phyloP scores from a whole-genome alignment of 2,329 filamentous ascomycete species.

The Xenoacremonium recifei region DNA sequence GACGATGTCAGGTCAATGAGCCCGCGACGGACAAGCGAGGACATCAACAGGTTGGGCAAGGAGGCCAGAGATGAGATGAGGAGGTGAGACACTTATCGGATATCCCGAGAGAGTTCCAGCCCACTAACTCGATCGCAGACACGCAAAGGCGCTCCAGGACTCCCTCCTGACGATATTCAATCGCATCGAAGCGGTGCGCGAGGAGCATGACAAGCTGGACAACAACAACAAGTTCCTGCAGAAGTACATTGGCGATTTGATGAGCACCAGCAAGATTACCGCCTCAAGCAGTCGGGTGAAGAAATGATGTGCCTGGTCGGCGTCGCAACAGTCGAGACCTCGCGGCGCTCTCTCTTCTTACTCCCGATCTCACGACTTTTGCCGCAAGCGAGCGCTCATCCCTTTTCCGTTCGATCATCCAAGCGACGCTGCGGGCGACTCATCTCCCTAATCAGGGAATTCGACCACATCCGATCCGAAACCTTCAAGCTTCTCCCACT shows the following conservation, averaged over 20 bases:
- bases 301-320: too few relatives aligned
- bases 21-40: constrained; percentile 83
- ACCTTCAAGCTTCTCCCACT: constrained; percentile 11
- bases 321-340: too few relatives aligned
- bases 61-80: constrained; percentile 70
- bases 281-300: constrained; percentile 52
- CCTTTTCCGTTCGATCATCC: constrained; percentile 7
- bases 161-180: constrained; percentile 88
- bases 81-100: constrained; percentile 40
- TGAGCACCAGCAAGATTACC: constrained; percentile 78
- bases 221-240: constrained; percentile 96
- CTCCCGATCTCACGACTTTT: background rate
- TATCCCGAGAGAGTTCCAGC: background rate
- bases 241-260: constrained; percentile 96
- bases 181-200: constrained; percentile 89
- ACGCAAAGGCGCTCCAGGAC: constrained; percentile 85
- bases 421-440: too few relatives aligned
- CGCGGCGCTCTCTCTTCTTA: background rate
- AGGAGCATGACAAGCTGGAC: constrained; percentile 94
- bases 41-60: constrained; percentile 82
- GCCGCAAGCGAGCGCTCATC: background rate
- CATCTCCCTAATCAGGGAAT: too few relatives aligned
- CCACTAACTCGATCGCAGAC: constrained; percentile 49
- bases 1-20: constrained; percentile 95
- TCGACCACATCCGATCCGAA: constrained; percentile 7